Base-by-base conservation (phyloP, 2,329 filamentous ascomycete genomes). In the Tolypocladium ovalisporum region DNA sequence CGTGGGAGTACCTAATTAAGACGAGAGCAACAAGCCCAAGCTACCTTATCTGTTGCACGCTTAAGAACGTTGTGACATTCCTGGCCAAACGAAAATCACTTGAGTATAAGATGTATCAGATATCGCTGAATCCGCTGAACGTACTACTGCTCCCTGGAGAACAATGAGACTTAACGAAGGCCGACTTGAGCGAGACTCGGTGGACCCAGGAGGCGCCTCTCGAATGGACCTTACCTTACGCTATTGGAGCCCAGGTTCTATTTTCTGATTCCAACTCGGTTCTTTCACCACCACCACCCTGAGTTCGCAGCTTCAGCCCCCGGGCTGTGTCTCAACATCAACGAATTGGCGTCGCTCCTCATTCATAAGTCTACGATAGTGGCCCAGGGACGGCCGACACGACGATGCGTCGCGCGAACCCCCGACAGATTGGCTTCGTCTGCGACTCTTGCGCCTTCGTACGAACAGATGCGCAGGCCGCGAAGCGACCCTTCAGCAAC, bases 371-470 rank as follows among this genome's bases (percentile, higher is more conserved):
- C 17, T 34, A 8, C 8, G 17, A n/a, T 13, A 51, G 27, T 19
- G 47, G 27, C 47, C 47, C 47, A 32, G 10, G 19, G 24, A 34
- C 15, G 2, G 8, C 44, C 24, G 44, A 32, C 29, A 15, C 47
- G 22, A 55, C 40, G 40, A 78, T 79, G 75, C 74, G 73, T 53
- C 69, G 69, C 65, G 66, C 70, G 57, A 64, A 57, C 37, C 63
- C 68, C 17, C 66, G 66, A 27, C 64, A 66, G 55, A 62, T 71
- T 36, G 64, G 71, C 62, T 70, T 74, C 57, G 61, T 78, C 56
- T 79, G 78, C 68, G 74, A 75, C 55, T 68, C 73, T 54, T 80
- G 77, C 65, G 64, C 76, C 55, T 69, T 70, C 59, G 62, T 73
- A 53, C 64, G 68, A 27, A 54, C 63, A 24, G 66, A 61, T 49